These are phyloP conservation scores for Thraustochytrium striatum DNA, from an alignment of 352 stramenopile species.

Conservation along the genomic window DNA sequence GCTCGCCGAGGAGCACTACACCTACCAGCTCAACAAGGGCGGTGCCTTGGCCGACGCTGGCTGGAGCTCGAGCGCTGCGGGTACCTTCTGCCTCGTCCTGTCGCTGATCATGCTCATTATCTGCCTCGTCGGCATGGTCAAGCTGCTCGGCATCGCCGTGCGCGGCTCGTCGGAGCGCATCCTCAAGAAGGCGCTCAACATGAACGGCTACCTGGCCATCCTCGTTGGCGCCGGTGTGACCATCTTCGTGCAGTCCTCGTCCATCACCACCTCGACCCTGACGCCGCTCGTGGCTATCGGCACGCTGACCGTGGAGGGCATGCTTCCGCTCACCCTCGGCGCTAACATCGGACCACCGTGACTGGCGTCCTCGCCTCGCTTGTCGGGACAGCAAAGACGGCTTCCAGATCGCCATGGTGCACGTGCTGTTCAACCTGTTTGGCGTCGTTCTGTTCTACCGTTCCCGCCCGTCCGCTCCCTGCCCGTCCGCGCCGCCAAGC, in stretches of 20 bases:
- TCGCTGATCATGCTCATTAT: constrained; percentile 60
- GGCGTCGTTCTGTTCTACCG: constrained; percentile 82
- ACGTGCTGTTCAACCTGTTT: constrained; percentile 87
- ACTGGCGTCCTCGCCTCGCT: constrained; percentile 77
- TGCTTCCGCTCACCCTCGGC: constrained; percentile 80
- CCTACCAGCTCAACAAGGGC: too few species aligned
- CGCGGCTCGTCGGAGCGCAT: constrained; percentile 72
- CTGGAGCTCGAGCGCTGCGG: constrained; percentile 55
- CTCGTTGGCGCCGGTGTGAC: constrained; percentile 73
- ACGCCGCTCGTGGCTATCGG: constrained; percentile 78
- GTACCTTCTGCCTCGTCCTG: constrained; percentile 61
- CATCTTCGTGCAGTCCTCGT: constrained; percentile 79
- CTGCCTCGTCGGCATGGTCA: constrained; percentile 63
- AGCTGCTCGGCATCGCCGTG: constrained; percentile 64
- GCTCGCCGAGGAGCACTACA: too few species aligned
- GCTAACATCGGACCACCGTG: constrained; percentile 83
- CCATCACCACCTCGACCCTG: constrained; percentile 77
- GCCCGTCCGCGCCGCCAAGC: constrained; percentile 67
- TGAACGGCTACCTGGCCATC: constrained; percentile 81
- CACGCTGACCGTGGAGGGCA: constrained; percentile 76
- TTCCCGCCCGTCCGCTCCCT: constrained; percentile 74
- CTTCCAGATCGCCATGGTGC: constrained; percentile 77
- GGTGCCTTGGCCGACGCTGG: background rate
- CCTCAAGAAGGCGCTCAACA: constrained; percentile 78
- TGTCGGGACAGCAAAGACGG: constrained; percentile 68